These are phyloP conservation scores for Evansstolkia leycettana DNA, from an alignment of 495 filamentous ascomycete genomes.

Conservation along the genomic window DNA sequence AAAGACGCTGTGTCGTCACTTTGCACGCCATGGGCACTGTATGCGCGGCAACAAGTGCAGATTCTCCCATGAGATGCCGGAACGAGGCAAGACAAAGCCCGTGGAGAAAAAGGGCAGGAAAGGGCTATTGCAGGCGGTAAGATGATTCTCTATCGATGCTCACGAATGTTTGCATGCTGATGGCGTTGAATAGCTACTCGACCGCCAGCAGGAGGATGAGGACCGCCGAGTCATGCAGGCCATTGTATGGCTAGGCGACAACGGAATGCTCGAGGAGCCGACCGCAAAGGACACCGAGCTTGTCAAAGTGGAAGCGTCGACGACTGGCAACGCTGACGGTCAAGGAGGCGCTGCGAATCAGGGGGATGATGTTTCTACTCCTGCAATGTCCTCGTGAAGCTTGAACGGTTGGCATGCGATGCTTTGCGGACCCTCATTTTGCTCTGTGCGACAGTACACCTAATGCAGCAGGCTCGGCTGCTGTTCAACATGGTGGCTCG, in stretches of 20 bases:
- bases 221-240: constrained; percentile 31
- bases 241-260: constrained; percentile 32
- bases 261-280: constrained; percentile 17
- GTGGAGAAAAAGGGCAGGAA: constrained; percentile 25
- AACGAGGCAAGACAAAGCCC: constrained; percentile 22
- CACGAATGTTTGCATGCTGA: neutral
- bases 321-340: neutral
- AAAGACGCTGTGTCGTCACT: constrained; percentile 29
- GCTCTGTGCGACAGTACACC: too few species aligned
- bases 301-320: too few species aligned
- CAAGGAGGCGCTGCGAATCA: too few species aligned
- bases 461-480: too few species aligned
- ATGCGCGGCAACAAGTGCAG: constrained; percentile 31
- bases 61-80: constrained; percentile 30
- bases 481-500: too few species aligned
- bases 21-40: constrained; percentile 34
- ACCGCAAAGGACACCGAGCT: too few species aligned
- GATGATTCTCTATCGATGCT: constrained; percentile 8
- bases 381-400: too few species aligned
- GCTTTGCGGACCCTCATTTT: too few species aligned
- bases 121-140: constrained; percentile 39
- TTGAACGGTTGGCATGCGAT: too few species aligned
- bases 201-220: constrained; percentile 33
- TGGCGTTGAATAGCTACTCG: constrained; percentile 25
- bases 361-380: too few species aligned